These are phyloP conservation scores for Euphrasia confusa DNA, from an alignment of 257 asterid species.

Conservation along the genomic window DNA sequence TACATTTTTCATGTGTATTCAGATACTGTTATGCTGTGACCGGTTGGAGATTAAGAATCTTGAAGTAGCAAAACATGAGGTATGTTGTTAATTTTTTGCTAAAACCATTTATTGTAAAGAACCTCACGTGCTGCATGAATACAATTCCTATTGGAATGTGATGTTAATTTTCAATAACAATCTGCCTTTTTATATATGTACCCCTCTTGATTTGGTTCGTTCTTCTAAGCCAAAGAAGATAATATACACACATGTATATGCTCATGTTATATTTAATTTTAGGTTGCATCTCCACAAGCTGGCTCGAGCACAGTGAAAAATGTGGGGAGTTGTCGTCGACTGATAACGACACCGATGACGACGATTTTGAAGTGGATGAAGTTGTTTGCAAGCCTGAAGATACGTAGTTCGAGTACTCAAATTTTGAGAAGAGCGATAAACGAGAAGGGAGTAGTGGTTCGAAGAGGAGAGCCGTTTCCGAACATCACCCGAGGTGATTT, in stretches of 20 bases:
- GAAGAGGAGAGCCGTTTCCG: too few relatives aligned
- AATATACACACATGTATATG: background rate
- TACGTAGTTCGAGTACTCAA: too few relatives aligned
- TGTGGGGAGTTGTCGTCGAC: background rate
- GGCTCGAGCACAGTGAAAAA: conserved; percentile 30
- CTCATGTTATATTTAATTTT: conserved; percentile 19
- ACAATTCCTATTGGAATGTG: conserved; percentile 7
- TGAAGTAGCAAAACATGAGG: conserved; percentile 45
- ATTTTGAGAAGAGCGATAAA: too few relatives aligned
- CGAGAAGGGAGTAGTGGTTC: too few relatives aligned
- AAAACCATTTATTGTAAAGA: background rate
- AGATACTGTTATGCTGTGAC: conserved; percentile 58
- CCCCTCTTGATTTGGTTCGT: background rate
- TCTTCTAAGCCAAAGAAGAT: background rate
- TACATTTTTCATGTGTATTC: conserved; percentile 26
- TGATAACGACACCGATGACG: too few relatives aligned
- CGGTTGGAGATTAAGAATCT: conserved; percentile 43
- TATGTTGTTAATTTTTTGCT: conserved; percentile 24
- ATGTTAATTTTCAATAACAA: background rate
- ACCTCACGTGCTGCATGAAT: conserved; percentile 11
- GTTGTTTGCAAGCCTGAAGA: too few relatives aligned
- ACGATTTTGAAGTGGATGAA: too few relatives aligned
- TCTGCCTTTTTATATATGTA: background rate
- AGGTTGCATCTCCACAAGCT: conserved; percentile 46
- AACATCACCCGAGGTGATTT: too few relatives aligned